Base-by-base conservation (phyloP, 495 filamentous ascomycete genomes). In the Penicillium macrosclerotiorum region DNA sequence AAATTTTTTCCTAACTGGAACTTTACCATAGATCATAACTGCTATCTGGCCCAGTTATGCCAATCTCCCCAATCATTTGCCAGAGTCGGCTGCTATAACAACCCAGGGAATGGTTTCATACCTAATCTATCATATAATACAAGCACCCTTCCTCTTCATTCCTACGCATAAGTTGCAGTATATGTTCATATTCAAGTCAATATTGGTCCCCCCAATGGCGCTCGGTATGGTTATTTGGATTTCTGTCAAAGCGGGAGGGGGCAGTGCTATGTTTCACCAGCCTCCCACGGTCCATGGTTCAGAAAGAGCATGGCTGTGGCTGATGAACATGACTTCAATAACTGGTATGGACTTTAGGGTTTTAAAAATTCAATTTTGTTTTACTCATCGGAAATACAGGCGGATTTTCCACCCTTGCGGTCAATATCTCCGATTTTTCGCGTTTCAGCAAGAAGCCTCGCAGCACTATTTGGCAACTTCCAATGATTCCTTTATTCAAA, bases 371-470 rank as follows among this genome's bases (percentile, higher is more conserved):
- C n/a, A n/a, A n/a, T 4, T 3, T 16, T 8, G 16, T 13, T 25
- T 43, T 12, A 18, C 11, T 14, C 31, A 17, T 11, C 12, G 14
- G 12, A 41, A 17, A 5, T 20, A 4, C 25, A 44, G 40, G 45
- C 9, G 46, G 46, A 17, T 54, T 41, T 14, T 50, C 51, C 11
- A 54, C 68, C 0, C 58, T 80, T 20, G 72, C 71, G 25, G 66
- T 70, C 23, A 78, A 80, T 59, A 80, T 80, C 38, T 72, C 76
- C 11, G 82, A 84, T 60, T 84, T 84, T 64, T 75, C 73, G 13
- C 71, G 81, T 0, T 84, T 80, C 55, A 74, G 78, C 14, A 69
- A 65, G 41, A 66, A 65, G 12, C 55, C 65, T 19, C 67, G 73
- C 14, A 74, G n/a, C n/a, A n/a, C n/a, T n/a, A 74, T 73, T 38